A percentile compares a stretch with the other conserved stretches of the same genome.
Conservation (phyloP, 106 monocot species). For the Agapanthus africanus region DNA sequence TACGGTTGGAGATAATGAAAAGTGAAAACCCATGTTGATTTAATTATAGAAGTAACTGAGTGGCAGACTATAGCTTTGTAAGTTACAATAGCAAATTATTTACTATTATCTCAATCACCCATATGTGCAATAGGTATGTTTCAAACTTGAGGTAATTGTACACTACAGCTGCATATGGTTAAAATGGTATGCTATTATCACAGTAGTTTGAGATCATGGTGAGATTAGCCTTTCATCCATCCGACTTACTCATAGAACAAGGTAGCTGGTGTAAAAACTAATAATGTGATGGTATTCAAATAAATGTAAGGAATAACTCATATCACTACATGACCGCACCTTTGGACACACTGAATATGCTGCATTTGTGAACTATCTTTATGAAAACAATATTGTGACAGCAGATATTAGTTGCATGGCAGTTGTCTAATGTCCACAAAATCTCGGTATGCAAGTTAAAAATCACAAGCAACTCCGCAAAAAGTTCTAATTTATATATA, state of each 20-base stretch:
- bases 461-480: background rate
- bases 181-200: background rate
- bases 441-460: background rate
- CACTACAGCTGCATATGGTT: background rate
- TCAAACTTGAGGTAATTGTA: too few relatives aligned
- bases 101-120: background rate
- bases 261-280: background rate
- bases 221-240: background rate
- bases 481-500: background rate
- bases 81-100: background rate
- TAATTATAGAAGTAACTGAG: background rate
- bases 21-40: background rate
- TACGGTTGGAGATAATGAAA: background rate
- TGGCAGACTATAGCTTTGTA: background rate
- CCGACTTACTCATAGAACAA: background rate
- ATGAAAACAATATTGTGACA: background rate
- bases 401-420: background rate
- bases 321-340: background rate
- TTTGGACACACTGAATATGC: background rate
- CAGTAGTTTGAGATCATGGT: background rate
- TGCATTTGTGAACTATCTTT: background rate
- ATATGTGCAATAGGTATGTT: background rate
- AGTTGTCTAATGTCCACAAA: background rate
- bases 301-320: background rate
- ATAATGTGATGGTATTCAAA: background rate